Evolutionary conservation across 2,329 filamentous ascomycete genomes (phyloP).

Genomic region (Aspergillus proliferans): DNA sequence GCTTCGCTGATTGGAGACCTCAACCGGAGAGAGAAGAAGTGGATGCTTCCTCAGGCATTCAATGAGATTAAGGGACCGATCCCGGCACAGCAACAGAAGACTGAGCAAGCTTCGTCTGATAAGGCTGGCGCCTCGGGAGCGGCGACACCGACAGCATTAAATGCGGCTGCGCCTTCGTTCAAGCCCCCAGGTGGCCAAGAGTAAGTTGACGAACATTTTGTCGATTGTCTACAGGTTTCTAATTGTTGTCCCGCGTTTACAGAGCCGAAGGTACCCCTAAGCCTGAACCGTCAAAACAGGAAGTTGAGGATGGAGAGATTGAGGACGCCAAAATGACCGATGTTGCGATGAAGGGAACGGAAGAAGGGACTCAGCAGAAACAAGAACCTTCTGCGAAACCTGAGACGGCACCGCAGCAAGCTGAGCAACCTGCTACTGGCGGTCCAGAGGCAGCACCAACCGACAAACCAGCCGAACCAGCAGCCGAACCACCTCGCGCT

Average conservation of each 20-base stretch:
- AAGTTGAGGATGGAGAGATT: conserved; percentile 42
- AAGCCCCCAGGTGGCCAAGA: conserved; percentile 25
- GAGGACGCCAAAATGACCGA: conserved; percentile 42
- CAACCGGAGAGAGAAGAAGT: conserved; percentile 43
- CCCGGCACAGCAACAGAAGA: conserved; percentile 10
- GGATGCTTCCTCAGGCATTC: conserved; percentile 45
- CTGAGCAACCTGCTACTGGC: conserved; percentile 5
- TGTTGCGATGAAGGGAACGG: conserved; percentile 11
- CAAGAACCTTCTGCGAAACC: conserved; percentile 12
- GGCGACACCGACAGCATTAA: conserved; percentile 31
- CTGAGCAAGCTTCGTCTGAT: conserved; percentile 11
- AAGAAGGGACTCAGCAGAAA: conserved; percentile 1
- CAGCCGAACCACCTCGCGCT: conserved; percentile 7
- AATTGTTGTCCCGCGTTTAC: neutral
- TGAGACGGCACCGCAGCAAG: conserved; percentile 5
- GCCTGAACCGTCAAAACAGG: conserved; percentile 22
- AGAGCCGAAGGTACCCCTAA: conserved; percentile 25
- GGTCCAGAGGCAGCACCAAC: conserved; percentile 6
- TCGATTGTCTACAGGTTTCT: neutral
- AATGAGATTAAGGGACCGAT: conserved; percentile 6
- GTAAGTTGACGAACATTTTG: conserved; percentile 25
- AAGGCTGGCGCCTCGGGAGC: conserved; percentile 22
- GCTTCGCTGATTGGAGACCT: conserved; percentile 46
- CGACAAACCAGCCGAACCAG: conserved; percentile 11
- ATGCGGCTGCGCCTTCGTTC: conserved; percentile 38